Conservation (phyloP, 306 rosid species). For the Ormosia emarginata region DNA sequence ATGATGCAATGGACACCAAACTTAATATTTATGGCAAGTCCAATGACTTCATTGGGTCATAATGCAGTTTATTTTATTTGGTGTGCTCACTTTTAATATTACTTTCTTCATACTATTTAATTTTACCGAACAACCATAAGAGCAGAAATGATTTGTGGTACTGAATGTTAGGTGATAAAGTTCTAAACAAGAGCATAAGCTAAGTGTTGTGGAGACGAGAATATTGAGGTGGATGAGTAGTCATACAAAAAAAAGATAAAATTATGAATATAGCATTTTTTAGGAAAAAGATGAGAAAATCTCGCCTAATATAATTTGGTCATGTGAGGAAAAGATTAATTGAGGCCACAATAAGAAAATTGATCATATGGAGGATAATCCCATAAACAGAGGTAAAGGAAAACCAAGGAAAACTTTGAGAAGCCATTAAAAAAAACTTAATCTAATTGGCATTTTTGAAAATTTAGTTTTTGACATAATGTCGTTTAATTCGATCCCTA, state of each 20-base stretch:
- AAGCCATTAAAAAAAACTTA: background rate
- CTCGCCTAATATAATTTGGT: background rate
- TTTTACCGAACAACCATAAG: background rate
- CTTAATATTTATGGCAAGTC: background rate
- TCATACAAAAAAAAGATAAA: too few species aligned
- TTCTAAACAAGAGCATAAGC: background rate
- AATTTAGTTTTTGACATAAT: background rate
- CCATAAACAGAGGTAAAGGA: background rate
- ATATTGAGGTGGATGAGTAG: too few species aligned
- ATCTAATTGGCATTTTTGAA: background rate
- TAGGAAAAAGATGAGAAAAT: background rate
- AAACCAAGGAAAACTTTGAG: background rate
- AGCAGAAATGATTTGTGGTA: background rate
- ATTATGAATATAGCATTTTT: too few species aligned
- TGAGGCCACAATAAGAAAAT: background rate
- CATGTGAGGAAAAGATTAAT: background rate
- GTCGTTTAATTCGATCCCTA: background rate
- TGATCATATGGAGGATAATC: background rate
- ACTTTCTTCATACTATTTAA: background rate
- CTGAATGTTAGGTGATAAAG: background rate
- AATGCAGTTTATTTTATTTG: background rate
- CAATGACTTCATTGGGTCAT: background rate
- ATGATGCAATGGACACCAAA: background rate
- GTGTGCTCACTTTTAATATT: background rate
- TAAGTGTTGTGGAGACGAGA: too few species aligned